Evolutionary conservation across 345 rosid genomes (phyloP).

Genomic region (Theobroma cacao): DNA sequence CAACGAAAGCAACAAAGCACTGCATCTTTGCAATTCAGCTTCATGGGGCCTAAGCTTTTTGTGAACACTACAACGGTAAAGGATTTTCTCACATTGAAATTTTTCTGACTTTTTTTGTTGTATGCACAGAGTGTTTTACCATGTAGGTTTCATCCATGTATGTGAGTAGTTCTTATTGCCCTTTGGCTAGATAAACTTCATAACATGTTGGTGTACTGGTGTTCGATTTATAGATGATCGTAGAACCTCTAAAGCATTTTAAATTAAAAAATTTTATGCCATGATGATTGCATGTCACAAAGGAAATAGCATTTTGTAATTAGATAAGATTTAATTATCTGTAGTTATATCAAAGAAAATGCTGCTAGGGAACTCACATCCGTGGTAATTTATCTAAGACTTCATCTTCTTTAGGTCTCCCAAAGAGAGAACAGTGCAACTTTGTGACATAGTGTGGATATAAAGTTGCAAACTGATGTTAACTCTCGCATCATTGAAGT

Average conservation of each 20-base stretch:
- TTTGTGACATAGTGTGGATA: neutral
- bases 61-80: conserved; percentile 78
- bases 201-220: neutral
- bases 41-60: conserved; percentile 84
- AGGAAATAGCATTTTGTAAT: neutral
- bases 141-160: neutral
- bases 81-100: neutral
- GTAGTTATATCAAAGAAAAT: neutral
- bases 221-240: neutral
- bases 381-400: neutral
- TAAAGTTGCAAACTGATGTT: neutral
- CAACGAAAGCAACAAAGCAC: conserved; percentile 73
- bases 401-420: neutral
- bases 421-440: neutral
- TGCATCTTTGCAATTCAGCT: conserved; percentile 77
- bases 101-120: neutral
- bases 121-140: neutral
- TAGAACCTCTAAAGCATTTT: neutral
- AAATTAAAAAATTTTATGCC: neutral
- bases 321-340: neutral
- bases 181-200: neutral
- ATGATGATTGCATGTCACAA: neutral
- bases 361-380: neutral
- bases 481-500: no score
- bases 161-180: neutral